Percentiles rank a stretch among this genome's conserved stretches.
phyloP scores from a whole-genome alignment of 305 asterid species.

The Euphrasia arctica region DNA sequence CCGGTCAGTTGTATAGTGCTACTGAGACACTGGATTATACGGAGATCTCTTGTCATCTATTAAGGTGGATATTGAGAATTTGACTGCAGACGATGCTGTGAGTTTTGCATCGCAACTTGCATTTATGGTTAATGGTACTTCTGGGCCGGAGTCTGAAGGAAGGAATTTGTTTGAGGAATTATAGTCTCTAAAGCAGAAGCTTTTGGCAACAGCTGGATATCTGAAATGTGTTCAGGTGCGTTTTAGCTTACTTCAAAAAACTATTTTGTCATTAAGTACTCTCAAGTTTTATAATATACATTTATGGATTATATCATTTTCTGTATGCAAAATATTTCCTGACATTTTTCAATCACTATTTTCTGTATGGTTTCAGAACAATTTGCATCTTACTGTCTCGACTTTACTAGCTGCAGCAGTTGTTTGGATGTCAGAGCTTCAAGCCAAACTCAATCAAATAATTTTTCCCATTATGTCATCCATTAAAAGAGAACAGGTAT shows the following conservation, averaged over 20 bases:
- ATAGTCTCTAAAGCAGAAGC: constrained; percentile 85
- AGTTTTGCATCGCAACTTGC: constrained; percentile 72
- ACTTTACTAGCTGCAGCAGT: constrained; percentile 94
- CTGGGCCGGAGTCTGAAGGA: constrained; percentile 56
- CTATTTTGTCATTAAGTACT: neutral
- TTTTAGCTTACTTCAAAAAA: constrained; percentile 23
- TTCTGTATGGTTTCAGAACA: constrained; percentile 57
- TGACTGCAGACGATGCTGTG: constrained; percentile 83
- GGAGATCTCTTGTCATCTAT: constrained; percentile 49
- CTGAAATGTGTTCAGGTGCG: constrained; percentile 94
- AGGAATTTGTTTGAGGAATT: constrained; percentile 63
- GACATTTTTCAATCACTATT: constrained; percentile 27
- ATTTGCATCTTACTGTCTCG: constrained; percentile 87
- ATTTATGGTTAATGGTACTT: constrained; percentile 38
- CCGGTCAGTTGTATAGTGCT: constrained; percentile 65
- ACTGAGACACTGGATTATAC: constrained; percentile 65
- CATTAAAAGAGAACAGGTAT: constrained; percentile 88
- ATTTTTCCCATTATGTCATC: constrained; percentile 96
- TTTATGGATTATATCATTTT: constrained; percentile 16
- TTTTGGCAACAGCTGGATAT: constrained; percentile 88
- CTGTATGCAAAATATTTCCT: constrained; percentile 22
- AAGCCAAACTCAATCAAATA: constrained; percentile 80
- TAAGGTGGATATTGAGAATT: constrained; percentile 55
- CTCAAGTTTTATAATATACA: constrained; percentile 1
- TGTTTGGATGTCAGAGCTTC: constrained; percentile 98